Evolutionary conservation across 1,139 yeast genomes (phyloP).

Genomic region (Meyerozyma sp.): DNA sequence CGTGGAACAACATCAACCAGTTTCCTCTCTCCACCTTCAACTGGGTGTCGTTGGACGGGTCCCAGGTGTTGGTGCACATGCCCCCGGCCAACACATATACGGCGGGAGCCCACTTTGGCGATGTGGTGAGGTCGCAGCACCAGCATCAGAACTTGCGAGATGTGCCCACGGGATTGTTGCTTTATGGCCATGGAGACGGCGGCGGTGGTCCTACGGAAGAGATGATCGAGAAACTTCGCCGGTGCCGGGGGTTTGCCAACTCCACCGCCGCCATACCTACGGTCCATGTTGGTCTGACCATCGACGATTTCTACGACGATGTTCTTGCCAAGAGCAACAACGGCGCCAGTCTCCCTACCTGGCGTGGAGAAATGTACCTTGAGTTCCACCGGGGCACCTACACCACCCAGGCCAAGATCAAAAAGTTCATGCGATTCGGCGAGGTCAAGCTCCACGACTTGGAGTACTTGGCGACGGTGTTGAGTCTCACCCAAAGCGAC

Average conservation of each 20-base stretch:
- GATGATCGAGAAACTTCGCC: constrained; percentile 86
- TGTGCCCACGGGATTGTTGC: constrained; percentile 73
- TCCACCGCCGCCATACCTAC: constrained; percentile 79
- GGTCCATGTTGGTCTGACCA: constrained; percentile 69
- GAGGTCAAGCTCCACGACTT: constrained; percentile 80
- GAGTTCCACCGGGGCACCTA: constrained; percentile 97
- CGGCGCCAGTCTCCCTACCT: constrained; percentile 69
- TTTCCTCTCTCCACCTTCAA: constrained; percentile 90
- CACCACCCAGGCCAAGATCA: constrained; percentile 86
- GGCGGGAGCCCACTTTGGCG: constrained; percentile 88
- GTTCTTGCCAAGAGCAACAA: constrained; percentile 57
- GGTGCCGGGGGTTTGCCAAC: constrained; percentile 84
- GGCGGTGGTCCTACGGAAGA: constrained; percentile 97
- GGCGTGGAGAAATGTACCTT: constrained; percentile 91
- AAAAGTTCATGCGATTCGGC: constrained; percentile 71
- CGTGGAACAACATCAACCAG: constrained; percentile 91
- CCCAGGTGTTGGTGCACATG: constrained; percentile 93
- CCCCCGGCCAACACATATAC: constrained; percentile 97
- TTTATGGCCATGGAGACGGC: constrained; percentile 95
- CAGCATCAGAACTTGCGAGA: constrained; percentile 82
- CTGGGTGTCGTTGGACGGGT: constrained; percentile 93
- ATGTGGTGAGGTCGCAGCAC: constrained; percentile 69
- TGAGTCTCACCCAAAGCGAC: constrained; percentile 47
- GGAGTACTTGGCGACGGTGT: constrained; percentile 75
- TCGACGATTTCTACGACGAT: constrained; percentile 72